phyloP scores from a whole-genome alignment of 371 early-diverging fungal genomes.

The Apophysomyces ossiformis region DNA sequence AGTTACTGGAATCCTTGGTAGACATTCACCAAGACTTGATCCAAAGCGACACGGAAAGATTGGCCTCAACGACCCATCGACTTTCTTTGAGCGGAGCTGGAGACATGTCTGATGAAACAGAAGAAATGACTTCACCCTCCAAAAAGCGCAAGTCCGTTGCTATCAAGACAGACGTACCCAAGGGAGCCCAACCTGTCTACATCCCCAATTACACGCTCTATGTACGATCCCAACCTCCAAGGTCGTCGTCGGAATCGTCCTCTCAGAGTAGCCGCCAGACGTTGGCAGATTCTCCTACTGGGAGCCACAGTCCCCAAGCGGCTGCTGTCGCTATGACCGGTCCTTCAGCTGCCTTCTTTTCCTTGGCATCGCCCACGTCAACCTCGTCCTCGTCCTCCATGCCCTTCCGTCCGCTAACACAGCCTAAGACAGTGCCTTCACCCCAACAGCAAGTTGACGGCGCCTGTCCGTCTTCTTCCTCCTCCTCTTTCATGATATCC shows the following conservation, averaged over 20 bases:
- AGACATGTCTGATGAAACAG: conserved; percentile 7
- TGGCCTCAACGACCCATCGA: conserved; percentile 2
- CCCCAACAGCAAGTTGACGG: not conserved
- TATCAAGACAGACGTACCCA: conserved; percentile 4
- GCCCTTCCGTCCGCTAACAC: not conserved
- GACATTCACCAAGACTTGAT: conserved; percentile 27
- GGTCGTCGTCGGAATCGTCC: conserved; percentile 33
- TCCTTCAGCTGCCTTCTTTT: conserved; percentile 7
- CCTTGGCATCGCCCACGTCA: conserved; percentile 1
- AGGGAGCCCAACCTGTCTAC: conserved; percentile 15
- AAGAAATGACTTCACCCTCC: conserved; percentile 9
- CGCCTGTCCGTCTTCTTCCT: not conserved
- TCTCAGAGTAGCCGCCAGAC: conserved; percentile 16
- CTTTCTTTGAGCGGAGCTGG: not conserved
- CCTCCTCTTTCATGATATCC: conserved; percentile 2
- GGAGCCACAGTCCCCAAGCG: conserved; percentile 13
- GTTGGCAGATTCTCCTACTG: conserved; percentile 1
- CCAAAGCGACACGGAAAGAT: conserved; percentile 19
- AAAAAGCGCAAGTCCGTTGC: conserved; percentile 16
- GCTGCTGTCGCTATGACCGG: not conserved
- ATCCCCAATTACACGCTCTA: conserved; percentile 19
- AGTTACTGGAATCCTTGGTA: conserved; percentile 18
- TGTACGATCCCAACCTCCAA: conserved; percentile 21
- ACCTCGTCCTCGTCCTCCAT: not conserved
- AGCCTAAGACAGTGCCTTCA: not conserved